Percentiles rank a stretch among this genome's conserved stretches.
Evolutionary conservation across 257 asterid species (phyloP).

Genomic region (Scutellaria galericulata): DNA sequence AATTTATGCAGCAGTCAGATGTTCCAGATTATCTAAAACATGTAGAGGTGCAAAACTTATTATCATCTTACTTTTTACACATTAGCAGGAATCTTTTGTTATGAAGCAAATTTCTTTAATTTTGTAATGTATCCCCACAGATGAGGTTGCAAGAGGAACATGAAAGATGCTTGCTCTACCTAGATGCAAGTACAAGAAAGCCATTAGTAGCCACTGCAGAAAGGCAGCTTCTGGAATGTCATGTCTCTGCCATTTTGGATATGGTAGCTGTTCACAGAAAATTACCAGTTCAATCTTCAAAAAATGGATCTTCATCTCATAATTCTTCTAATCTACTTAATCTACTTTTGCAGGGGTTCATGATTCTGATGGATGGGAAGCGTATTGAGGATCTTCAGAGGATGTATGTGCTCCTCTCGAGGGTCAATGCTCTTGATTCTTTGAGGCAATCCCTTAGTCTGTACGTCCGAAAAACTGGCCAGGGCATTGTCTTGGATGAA

Average conservation of each 20-base stretch:
- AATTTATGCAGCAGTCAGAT: constrained; percentile 95
- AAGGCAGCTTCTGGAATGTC: constrained; percentile 81
- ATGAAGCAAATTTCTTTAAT: background rate
- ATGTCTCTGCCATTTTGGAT: constrained; percentile 78
- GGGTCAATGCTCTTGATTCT: constrained; percentile 84
- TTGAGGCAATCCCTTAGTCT: constrained; percentile 78
- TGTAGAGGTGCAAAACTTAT: constrained; percentile 67
- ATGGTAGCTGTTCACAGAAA: constrained; percentile 53
- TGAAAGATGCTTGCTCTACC: constrained; percentile 85
- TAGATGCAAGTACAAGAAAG: constrained; percentile 80
- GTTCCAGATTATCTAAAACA: constrained; percentile 92
- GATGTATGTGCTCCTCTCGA: constrained; percentile 71
- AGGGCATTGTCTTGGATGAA: constrained; percentile 86
- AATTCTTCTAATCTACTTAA: constrained; percentile 28
- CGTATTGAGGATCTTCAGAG: constrained; percentile 90
- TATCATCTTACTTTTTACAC: background rate
- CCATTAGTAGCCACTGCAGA: constrained; percentile 89
- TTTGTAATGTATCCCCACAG: constrained; percentile 41
- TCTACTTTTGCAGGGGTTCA: constrained; percentile 71
- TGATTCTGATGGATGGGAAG: constrained; percentile 80
- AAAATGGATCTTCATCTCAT: background rate
- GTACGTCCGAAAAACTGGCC: constrained; percentile 89
- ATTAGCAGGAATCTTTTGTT: too few relatives aligned
- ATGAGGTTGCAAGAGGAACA: constrained; percentile 94
- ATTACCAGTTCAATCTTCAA: background rate